phyloP scores from a whole-genome alignment of 2,329 filamentous ascomycete genomes.

The Curvularia lunata region DNA sequence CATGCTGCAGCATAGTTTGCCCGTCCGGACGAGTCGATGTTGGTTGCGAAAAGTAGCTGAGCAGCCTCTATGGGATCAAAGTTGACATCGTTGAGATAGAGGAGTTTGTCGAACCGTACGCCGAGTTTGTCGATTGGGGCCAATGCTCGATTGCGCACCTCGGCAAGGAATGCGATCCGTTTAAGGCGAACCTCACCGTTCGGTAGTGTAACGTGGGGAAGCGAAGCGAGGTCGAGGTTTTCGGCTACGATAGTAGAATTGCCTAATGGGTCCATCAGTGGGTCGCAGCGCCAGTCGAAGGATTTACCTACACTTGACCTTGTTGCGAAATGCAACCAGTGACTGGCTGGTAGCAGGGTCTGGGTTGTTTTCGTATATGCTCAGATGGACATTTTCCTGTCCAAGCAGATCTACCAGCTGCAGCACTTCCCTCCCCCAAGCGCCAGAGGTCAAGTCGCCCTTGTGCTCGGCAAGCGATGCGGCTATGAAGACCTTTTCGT shows the following conservation, averaged over 20 bases:
- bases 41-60: constrained; percentile 69
- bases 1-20: constrained; percentile 70
- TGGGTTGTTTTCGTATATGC: constrained; percentile 76
- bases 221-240: constrained; percentile 61
- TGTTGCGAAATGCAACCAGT: constrained; percentile 60
- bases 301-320: constrained; percentile 51
- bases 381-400: constrained; percentile 70
- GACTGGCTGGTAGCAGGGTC: constrained; percentile 63
- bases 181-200: constrained; percentile 69
- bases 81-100: constrained; percentile 72
- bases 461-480: constrained; percentile 71
- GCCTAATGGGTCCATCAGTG: constrained; percentile 40
- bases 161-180: constrained; percentile 75
- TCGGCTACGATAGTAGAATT: constrained; percentile 63
- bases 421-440: constrained; percentile 68
- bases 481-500: constrained; percentile 76
- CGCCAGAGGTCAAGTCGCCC: constrained; percentile 65
- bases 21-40: constrained; percentile 59
- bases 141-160: constrained; percentile 74
- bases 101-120: constrained; percentile 65
- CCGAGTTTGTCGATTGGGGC: constrained; percentile 63
- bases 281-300: constrained; percentile 2
- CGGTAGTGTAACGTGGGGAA: constrained; percentile 67
- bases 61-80: constrained; percentile 65
- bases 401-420: constrained; percentile 71